phyloP scores from a whole-genome alignment of 2,329 filamentous ascomycete species.

The Pseudogymnoascus sp. region DNA sequence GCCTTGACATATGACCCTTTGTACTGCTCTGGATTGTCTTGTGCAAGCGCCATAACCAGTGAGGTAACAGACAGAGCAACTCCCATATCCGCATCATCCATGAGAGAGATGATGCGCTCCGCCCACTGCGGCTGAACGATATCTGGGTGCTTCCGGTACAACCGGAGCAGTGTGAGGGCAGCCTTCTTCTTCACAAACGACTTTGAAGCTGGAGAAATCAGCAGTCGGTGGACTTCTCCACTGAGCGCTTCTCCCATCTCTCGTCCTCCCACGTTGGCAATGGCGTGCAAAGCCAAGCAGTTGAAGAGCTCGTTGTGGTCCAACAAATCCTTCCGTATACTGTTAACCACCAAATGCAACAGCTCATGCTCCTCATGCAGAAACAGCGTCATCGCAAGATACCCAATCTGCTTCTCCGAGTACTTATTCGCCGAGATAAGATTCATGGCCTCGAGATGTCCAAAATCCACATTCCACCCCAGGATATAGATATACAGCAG shows the following conservation, averaged over 20 bases:
- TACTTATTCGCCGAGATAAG: slow-evolving; percentile 95
- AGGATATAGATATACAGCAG: slow-evolving; percentile 98
- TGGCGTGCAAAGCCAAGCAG: slow-evolving; percentile 91
- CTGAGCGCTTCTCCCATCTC: slow-evolving; percentile 97
- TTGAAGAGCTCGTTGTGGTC: slow-evolving; percentile 98
- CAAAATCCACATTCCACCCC: slow-evolving; percentile 98
- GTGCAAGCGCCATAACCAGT: slow-evolving; percentile 85
- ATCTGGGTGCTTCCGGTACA: slow-evolving; percentile 89
- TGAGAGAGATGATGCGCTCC: slow-evolving; percentile 95
- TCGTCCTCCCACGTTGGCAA: slow-evolving; percentile 91
- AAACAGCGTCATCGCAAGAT: slow-evolving; percentile 94
- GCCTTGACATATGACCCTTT: slow-evolving; percentile 92
- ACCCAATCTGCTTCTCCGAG: slow-evolving; percentile 98
- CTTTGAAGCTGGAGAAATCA: slow-evolving; percentile 95
- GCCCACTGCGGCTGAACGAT: slow-evolving; percentile 97
- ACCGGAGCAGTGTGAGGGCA: slow-evolving; percentile 80
- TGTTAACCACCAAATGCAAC: slow-evolving; percentile 93
- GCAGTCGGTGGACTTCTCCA: slow-evolving; percentile 80
- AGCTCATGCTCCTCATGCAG: slow-evolving; percentile 96
- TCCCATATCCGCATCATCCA: slow-evolving; percentile 93
- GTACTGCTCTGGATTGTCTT: slow-evolving; percentile 92
- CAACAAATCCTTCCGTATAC: slow-evolving; percentile 89
- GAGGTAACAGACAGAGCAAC: slow-evolving; percentile 94
- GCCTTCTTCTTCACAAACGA: slow-evolving; percentile 99
- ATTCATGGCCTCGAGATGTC: slow-evolving; percentile 95